Percentiles rank a stretch among this genome's conserved stretches.
These are phyloP conservation scores for Cryptococcus sp. DNA, from an alignment of 1,284 basidiomycete species.

Conservation along the genomic window DNA sequence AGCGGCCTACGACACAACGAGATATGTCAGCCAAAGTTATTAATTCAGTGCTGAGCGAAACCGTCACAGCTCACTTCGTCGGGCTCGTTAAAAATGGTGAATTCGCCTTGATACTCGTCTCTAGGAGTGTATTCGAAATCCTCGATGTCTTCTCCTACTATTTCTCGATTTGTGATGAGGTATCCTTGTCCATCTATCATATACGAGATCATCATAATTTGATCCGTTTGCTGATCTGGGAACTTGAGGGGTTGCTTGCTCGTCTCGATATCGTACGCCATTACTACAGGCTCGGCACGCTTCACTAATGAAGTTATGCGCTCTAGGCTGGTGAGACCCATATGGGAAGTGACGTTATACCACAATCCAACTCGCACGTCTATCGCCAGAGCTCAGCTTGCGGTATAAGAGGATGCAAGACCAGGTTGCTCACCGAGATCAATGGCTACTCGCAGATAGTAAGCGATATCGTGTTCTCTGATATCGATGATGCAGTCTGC, in stretches of 20 bases:
- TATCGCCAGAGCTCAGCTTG: slow-evolving; percentile 21
- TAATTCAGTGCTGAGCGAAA: no score
- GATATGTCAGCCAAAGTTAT: background rate
- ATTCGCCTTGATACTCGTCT: slow-evolving; percentile 96
- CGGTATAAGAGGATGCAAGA: slow-evolving; percentile 3
- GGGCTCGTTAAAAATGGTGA: slow-evolving; percentile 91
- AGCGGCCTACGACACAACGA: slow-evolving; percentile 60
- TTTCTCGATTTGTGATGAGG: slow-evolving; percentile 96
- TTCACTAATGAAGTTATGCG: slow-evolving; percentile 84
- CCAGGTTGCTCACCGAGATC: slow-evolving; percentile 66
- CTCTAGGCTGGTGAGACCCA: slow-evolving; percentile 75
- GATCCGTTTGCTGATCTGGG: slow-evolving; percentile 92
- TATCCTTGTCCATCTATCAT: slow-evolving; percentile 71
- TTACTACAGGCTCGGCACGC: slow-evolving; percentile 97
- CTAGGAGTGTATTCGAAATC: slow-evolving; percentile 99
- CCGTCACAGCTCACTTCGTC: slow-evolving; percentile 68
- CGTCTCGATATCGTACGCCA: slow-evolving; percentile 99
- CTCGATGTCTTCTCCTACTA: slow-evolving; percentile 95
- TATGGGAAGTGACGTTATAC: slow-evolving; percentile 85
- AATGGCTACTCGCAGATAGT: slow-evolving; percentile 96
- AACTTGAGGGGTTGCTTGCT: slow-evolving; percentile 99
- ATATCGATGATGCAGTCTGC: slow-evolving; percentile 90
- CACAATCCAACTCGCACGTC: slow-evolving; percentile 96
- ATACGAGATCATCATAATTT: slow-evolving; percentile 99
- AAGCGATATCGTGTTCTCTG: slow-evolving; percentile 95